Evolutionary conservation across 2,329 filamentous ascomycete genomes (phyloP).

Genomic region (Clonostachys byssicola): DNA sequence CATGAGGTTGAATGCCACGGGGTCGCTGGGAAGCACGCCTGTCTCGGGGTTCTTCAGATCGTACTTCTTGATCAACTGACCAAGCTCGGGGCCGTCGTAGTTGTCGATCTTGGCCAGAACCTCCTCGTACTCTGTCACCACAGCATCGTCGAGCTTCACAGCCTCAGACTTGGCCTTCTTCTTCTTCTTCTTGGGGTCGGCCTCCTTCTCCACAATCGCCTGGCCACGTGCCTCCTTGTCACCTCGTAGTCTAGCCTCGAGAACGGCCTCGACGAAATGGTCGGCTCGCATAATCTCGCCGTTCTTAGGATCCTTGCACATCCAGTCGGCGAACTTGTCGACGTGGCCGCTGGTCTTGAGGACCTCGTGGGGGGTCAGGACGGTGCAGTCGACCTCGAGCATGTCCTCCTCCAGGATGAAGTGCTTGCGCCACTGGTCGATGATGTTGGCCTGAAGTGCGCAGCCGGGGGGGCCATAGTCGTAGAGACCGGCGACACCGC

Average conservation of each 20-base stretch:
- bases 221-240: conserved; percentile 90
- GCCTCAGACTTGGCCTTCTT: conserved; percentile 82
- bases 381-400: conserved; percentile 92
- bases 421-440: conserved; percentile 89
- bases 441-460: conserved; percentile 79
- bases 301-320: conserved; percentile 98
- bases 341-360: conserved; percentile 96
- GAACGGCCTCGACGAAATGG: conserved; percentile 91
- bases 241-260: conserved; percentile 82
- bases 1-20: conserved; percentile 97
- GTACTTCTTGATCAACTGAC: conserved; percentile 83
- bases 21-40: conserved; percentile 70
- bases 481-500: conserved; percentile 82
- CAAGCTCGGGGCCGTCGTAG: conserved; percentile 83
- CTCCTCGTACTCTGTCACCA: conserved; percentile 88
- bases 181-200: conserved; percentile 71
- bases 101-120: conserved; percentile 92
- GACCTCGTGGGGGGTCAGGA: conserved; percentile 88
- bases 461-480: conserved; percentile 91
- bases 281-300: conserved; percentile 96
- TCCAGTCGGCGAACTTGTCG: conserved; percentile 97
- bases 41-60: conserved; percentile 86
- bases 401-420: conserved; percentile 92
- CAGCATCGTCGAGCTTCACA: conserved; percentile 80
- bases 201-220: conserved; percentile 73